phyloP scores from a whole-genome alignment of 2,329 filamentous ascomycete species.

The Paecilomyces variotii region DNA sequence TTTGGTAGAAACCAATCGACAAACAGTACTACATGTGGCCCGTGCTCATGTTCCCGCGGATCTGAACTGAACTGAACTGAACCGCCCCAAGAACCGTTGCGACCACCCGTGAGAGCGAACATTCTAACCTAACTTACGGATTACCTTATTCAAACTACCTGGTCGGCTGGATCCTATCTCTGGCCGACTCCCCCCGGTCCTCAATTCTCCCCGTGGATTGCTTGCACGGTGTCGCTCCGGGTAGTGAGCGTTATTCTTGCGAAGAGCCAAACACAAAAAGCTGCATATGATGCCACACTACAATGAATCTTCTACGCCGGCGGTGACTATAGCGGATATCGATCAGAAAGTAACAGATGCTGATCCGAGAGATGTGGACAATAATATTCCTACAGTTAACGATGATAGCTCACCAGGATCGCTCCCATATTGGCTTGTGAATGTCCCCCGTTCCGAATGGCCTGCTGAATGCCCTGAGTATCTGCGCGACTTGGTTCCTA shows the following conservation, averaged over 20 bases:
- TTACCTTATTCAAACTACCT: no score
- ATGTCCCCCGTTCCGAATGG: slow-evolving; percentile 57
- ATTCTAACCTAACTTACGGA: neutral
- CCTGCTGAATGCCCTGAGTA: slow-evolving; percentile 63
- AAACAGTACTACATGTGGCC: neutral
- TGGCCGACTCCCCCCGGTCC: neutral
- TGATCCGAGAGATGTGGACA: slow-evolving; percentile 3
- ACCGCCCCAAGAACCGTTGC: neutral
- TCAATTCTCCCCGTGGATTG: neutral
- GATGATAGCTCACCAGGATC: slow-evolving; percentile 4
- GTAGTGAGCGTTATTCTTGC: no score
- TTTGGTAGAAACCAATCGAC: neutral
- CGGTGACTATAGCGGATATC: slow-evolving; percentile 2
- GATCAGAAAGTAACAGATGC: slow-evolving; percentile 14
- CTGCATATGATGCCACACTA: neutral
- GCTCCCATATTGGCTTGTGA: slow-evolving; percentile 74
- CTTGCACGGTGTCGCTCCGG: neutral
- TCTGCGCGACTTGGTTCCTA: slow-evolving; percentile 54
- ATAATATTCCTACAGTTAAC: neutral
- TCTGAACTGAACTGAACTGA: neutral
- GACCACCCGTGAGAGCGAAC: neutral
- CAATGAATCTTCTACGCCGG: neutral
- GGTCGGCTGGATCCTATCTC: neutral
- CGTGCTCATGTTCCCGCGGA: neutral
- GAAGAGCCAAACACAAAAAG: neutral